Conservation (phyloP, 176 grass and related monocot species). For the Ananas comosus region DNA sequence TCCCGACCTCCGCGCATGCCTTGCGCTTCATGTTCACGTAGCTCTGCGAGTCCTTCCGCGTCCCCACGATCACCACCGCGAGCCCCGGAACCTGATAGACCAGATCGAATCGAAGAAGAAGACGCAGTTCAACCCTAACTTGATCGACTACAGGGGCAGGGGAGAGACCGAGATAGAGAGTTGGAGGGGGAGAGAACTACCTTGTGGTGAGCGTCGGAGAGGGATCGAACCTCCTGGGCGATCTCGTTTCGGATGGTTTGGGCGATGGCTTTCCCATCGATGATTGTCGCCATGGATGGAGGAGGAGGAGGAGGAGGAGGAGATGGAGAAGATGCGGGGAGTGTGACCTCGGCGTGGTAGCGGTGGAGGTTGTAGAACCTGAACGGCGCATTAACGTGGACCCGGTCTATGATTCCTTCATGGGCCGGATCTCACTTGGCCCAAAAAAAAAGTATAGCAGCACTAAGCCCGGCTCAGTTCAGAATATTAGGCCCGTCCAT, state of each 20-base stretch:
- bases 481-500: no score
- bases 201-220: conserved; percentile 33
- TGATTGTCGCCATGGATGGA: conserved; percentile 69
- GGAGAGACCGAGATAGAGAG: not conserved
- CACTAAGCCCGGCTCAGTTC: no score
- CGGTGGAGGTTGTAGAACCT: no score
- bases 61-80: conserved; percentile 93
- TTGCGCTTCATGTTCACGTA: conserved; percentile 87
- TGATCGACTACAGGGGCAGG: not conserved
- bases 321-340: not conserved
- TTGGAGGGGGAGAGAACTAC: not conserved
- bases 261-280: conserved; percentile 86
- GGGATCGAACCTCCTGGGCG: conserved; percentile 47
- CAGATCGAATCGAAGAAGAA: not conserved
- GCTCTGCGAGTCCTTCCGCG: conserved; percentile 83
- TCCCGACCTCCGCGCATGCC: conserved; percentile 86
- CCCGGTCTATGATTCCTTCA: no score
- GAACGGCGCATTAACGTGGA: no score
- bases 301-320: not conserved
- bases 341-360: no score
- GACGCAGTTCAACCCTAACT: not conserved
- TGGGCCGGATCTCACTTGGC: no score
- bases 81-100: conserved; percentile 65
- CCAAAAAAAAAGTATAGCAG: no score
- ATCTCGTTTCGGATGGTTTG: conserved; percentile 53